These are phyloP conservation scores for Starmerella roubikii DNA, from an alignment of 805 yeast genomes.

Conservation along the genomic window DNA sequence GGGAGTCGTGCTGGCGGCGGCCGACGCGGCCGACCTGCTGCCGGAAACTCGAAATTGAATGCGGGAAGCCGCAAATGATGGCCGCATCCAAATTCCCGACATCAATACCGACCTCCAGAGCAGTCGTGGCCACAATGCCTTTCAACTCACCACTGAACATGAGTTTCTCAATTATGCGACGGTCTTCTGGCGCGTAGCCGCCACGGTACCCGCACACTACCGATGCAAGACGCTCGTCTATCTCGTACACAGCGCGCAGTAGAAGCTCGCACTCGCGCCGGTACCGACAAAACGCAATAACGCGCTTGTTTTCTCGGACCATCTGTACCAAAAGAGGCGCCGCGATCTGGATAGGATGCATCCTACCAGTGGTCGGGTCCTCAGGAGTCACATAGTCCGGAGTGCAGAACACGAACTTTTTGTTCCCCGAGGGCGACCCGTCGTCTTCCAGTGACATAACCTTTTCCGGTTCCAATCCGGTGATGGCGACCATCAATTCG, in stretches of 20 bases:
- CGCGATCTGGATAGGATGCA: conserved; percentile 58
- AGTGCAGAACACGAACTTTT: conserved; percentile 68
- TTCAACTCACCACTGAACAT: conserved; percentile 78
- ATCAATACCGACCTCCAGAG: conserved; percentile 90
- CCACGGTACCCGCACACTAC: conserved; percentile 55
- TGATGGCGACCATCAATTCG: conserved; percentile 56
- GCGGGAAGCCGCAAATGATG: conserved; percentile 83
- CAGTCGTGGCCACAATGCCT: conserved; percentile 90
- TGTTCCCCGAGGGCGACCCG: conserved; percentile 79
- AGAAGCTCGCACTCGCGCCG: conserved; percentile 74
- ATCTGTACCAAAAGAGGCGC: conserved; percentile 60
- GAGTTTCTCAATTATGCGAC: conserved; percentile 74
- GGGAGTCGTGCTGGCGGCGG: conserved; percentile 62
- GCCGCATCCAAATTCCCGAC: conserved; percentile 88
- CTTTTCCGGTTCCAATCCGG: conserved; percentile 33
- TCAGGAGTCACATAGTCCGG: conserved; percentile 56
- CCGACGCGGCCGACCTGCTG: conserved; percentile 99
- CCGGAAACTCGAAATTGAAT: conserved; percentile 70
- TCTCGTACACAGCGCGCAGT: conserved; percentile 66
- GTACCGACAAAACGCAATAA: conserved; percentile 82
- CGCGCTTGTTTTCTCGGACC: conserved; percentile 50
- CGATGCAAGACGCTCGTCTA: conserved; percentile 26
- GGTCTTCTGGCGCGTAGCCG: conserved; percentile 76
- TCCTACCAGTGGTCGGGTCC: conserved; percentile 48
- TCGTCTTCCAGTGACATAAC: conserved; percentile 35